phyloP scores from a whole-genome alignment of 352 stramenopile genomes.

The Globisporangium paddicum region DNA sequence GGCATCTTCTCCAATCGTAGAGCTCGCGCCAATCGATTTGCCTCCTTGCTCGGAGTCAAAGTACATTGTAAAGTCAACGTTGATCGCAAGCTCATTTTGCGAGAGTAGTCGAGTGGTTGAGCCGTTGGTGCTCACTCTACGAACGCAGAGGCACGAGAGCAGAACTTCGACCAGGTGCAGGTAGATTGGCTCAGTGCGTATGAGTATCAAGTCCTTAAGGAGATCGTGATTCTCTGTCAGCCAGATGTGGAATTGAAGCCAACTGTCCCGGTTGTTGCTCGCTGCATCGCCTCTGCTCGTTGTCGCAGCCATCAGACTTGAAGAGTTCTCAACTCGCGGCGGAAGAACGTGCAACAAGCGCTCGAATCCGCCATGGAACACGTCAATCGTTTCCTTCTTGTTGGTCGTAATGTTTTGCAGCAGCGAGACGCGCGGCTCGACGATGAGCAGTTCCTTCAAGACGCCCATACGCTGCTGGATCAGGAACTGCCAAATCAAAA shows the following conservation, averaged over 20 bases:
- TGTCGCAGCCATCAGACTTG: background rate
- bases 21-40: slow-evolving; percentile 13
- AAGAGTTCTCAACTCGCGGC: slow-evolving; percentile 1
- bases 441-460: slow-evolving; percentile 71
- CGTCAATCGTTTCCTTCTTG: slow-evolving; percentile 73
- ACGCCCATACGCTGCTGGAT: slow-evolving; percentile 66
- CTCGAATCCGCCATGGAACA: slow-evolving; percentile 76
- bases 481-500: slow-evolving; percentile 66
- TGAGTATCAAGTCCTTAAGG: slow-evolving; percentile 64
- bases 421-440: slow-evolving; percentile 57
- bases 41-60: slow-evolving; percentile 17
- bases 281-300: background rate
- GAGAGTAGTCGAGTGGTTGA: slow-evolving; percentile 4
- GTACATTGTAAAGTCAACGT: slow-evolving; percentile 26
- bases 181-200: slow-evolving; percentile 56
- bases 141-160: slow-evolving; percentile 37
- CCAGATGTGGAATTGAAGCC: slow-evolving; percentile 80
- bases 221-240: slow-evolving; percentile 56
- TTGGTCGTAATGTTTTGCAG: slow-evolving; percentile 63
- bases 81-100: slow-evolving; percentile 27
- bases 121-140: slow-evolving; percentile 28
- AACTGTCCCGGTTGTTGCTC: slow-evolving; percentile 42
- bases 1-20: slow-evolving; percentile 16
- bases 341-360: slow-evolving; percentile 44
- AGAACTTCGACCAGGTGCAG: slow-evolving; percentile 52